Base-by-base conservation (phyloP, 2,329 filamentous ascomycete genomes). In the Beauveria rudraprayagi region DNA sequence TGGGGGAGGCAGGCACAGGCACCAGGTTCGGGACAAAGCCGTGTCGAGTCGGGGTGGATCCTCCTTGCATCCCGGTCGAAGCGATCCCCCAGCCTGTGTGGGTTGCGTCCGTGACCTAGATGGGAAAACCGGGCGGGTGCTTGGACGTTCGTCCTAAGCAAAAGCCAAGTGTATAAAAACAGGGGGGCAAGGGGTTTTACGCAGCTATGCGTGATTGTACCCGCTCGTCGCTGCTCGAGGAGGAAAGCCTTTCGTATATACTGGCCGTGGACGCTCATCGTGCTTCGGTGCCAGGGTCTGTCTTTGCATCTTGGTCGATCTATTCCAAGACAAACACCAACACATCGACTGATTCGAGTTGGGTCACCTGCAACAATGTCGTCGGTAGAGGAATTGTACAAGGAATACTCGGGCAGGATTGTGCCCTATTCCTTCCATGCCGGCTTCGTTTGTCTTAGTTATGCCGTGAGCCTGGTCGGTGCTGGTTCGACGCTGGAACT, bases 401-500 rank as follows among this genome's bases (percentile, higher is more conserved):
- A 67, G 34, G 63, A 73, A 63, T 81, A 80, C 63, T 65, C 77
- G 63, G 78, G 76, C 24, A 69, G 76, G 47, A 69, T 81, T 19
- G 77, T 82, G 26, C 78, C 79, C 26, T 75, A 76, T 51, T 74
- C 73, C 56, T 85, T 81, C 72, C 77, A 79, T 64, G 74, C 80
- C 4, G 84, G 84, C 44, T 88, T 90, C 67, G 81, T 93, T 14
- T 80, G 87, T 26, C 79, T 91, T 65, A 94, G 91, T 69, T 84
- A 89, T 64, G 77, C 90, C 65, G 89, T 91, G 67, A 93, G 90
- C 68, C 78, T 90, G 40, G 81, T 91, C 65, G 92, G 92, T 64
- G 87, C 90, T 54, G 81, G 85, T 56, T 91, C 91, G 3, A 92
- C 91, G 0, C 78, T 96, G 37, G 92, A 96, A 72, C 77, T 96